Conservation (phyloP, 257 asterid genomes). For the Leonotis leonurus region DNA sequence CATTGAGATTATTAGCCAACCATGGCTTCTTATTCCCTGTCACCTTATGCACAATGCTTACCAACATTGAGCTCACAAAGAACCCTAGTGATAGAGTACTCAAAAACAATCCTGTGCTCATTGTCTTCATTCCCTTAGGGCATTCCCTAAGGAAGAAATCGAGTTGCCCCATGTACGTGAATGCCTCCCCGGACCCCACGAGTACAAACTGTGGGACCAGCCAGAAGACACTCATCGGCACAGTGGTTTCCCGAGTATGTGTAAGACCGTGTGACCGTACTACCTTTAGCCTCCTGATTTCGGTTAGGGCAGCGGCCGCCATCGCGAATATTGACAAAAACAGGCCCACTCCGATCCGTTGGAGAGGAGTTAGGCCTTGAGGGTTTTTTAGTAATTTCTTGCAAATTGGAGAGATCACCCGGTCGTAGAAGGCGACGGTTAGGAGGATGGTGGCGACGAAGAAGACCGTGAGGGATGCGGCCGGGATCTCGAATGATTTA, state of each 20-base stretch:
- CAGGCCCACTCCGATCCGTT: slow-evolving; percentile 52
- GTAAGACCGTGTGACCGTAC: slow-evolving; percentile 33
- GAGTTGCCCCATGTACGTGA: slow-evolving; percentile 77
- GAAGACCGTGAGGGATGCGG: slow-evolving; percentile 64
- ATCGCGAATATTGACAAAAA: slow-evolving; percentile 46
- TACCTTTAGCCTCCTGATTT: slow-evolving; percentile 37
- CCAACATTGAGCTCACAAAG: slow-evolving; percentile 62
- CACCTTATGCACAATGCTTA: slow-evolving; percentile 51
- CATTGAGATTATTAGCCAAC: slow-evolving; percentile 67
- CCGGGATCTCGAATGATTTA: slow-evolving; percentile 50
- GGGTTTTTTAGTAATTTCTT: slow-evolving; percentile 37
- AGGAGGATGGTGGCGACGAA: slow-evolving; percentile 61
- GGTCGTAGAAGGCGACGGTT: slow-evolving; percentile 59
- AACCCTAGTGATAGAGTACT: slow-evolving; percentile 75
- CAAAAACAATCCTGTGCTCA: slow-evolving; percentile 75
- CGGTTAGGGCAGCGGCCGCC: slow-evolving; percentile 50
- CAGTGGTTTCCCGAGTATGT: background rate
- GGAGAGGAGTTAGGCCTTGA: slow-evolving; percentile 60
- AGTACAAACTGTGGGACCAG: slow-evolving; percentile 61
- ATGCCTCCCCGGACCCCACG: slow-evolving; percentile 85
- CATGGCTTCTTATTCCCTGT: slow-evolving; percentile 47
- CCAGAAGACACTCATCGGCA: slow-evolving; percentile 64
- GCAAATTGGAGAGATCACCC: slow-evolving; percentile 36
- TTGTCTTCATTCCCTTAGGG: slow-evolving; percentile 87
- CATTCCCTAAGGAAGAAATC: slow-evolving; percentile 80